Evolutionary conservation across 2,329 filamentous ascomycete species (phyloP).

Genomic region (Dactylellina cionopaga): DNA sequence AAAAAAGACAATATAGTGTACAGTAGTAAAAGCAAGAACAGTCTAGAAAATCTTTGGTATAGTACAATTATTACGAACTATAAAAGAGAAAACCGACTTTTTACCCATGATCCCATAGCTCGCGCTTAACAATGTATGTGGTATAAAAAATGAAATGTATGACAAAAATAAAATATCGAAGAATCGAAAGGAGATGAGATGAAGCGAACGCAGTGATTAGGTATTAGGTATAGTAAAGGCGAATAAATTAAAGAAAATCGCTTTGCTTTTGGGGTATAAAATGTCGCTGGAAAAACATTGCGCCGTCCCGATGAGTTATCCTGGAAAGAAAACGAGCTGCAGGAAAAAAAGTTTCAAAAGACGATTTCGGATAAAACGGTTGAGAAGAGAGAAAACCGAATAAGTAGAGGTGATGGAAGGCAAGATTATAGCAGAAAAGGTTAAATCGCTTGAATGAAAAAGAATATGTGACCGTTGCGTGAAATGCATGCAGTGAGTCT

Average conservation of each 20-base stretch:
- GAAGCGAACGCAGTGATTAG: slow-evolving; percentile 25
- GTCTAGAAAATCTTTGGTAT: slow-evolving; percentile 22
- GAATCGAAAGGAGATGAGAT: slow-evolving; percentile 12
- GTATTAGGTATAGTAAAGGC: slow-evolving; percentile 41
- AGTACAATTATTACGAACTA: slow-evolving; percentile 25
- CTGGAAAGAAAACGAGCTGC: slow-evolving; percentile 34
- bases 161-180: neutral
- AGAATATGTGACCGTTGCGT: slow-evolving; percentile 42
- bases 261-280: slow-evolving; percentile 52
- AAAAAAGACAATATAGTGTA: slow-evolving; percentile 8
- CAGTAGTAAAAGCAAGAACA: slow-evolving; percentile 32
- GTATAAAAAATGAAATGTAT: slow-evolving; percentile 16
- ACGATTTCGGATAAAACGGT: slow-evolving; percentile 50
- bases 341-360: slow-evolving; percentile 31
- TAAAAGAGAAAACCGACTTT: slow-evolving; percentile 48
- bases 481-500: slow-evolving; percentile 49
- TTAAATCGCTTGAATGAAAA: slow-evolving; percentile 40
- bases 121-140: slow-evolving; percentile 43
- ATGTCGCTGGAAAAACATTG: slow-evolving; percentile 52
- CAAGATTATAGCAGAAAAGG: slow-evolving; percentile 22
- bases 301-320: slow-evolving; percentile 51
- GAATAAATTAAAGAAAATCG: slow-evolving; percentile 10
- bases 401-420: slow-evolving; percentile 34
- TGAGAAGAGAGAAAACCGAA: slow-evolving; percentile 45
- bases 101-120: slow-evolving; percentile 48